Conservation (phyloP, 2,329 filamentous ascomycete species). For the Xylariales sp. region DNA sequence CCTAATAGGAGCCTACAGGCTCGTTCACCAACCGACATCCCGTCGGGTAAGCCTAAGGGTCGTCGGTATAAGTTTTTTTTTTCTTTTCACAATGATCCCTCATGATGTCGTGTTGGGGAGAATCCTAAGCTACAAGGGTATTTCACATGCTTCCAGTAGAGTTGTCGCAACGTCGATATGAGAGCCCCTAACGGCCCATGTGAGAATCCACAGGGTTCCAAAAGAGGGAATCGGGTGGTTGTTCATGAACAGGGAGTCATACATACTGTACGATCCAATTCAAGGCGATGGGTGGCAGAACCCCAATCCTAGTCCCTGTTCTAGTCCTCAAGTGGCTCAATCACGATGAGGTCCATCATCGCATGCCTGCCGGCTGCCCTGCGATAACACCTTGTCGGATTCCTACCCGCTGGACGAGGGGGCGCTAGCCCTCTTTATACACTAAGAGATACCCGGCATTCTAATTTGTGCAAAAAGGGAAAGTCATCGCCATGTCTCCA, state of each 20-base stretch:
- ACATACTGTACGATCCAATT: not conserved
- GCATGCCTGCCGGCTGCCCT: too few species aligned
- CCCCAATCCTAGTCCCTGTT: not conserved
- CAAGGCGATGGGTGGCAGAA: not conserved
- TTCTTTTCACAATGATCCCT: not conserved
- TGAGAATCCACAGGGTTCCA: not conserved
- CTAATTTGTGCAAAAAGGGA: conserved; percentile 6
- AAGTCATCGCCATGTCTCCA: not conserved
- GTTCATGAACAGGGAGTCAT: not conserved
- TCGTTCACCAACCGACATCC: not conserved
- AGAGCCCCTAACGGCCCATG: not conserved
- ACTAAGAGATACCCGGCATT: conserved; percentile 13
- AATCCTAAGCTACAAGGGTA: not conserved
- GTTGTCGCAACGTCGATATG: not conserved
- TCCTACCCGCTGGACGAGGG: not conserved
- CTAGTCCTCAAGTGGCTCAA: not conserved
- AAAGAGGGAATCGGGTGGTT: conserved; percentile 1
- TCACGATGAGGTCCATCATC: not conserved
- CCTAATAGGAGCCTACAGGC: not conserved
- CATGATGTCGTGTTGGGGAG: too few species aligned
- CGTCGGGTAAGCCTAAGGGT: not conserved
- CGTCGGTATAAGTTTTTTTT: not conserved
- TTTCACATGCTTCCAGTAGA: not conserved
- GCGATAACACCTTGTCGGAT: not conserved
- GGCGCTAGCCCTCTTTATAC: conserved; percentile 15